Evolutionary conservation across 352 stramenopile species (phyloP).

Genomic region (Phytophthora fragariae): DNA sequence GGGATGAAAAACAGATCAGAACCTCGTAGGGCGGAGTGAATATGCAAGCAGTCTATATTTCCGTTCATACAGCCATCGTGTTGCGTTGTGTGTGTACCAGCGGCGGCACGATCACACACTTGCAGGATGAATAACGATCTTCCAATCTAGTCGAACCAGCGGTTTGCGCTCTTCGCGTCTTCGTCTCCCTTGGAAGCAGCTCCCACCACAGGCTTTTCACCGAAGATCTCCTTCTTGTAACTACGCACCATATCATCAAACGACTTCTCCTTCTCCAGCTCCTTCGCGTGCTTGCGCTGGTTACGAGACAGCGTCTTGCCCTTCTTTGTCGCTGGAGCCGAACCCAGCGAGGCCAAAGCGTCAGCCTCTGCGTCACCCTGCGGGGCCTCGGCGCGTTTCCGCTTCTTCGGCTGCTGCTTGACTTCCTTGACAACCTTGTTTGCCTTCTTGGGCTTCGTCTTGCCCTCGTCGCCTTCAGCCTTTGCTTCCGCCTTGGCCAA

Average conservation of each 20-base stretch:
- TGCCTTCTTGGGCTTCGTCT: slow-evolving; percentile 46
- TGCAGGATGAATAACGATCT: slow-evolving; percentile 4
- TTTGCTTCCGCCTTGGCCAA: slow-evolving; percentile 40
- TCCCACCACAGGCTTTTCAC: slow-evolving; percentile 39
- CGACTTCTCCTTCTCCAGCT: slow-evolving; percentile 65
- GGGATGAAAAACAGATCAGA: slow-evolving; percentile 22
- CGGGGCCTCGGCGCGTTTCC: slow-evolving; percentile 40
- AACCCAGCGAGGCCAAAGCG: slow-evolving; percentile 27
- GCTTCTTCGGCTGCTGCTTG: slow-evolving; percentile 54
- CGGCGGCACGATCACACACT: neutral
- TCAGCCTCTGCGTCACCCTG: slow-evolving; percentile 35
- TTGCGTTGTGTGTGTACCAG: neutral
- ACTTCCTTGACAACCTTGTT: slow-evolving; percentile 42
- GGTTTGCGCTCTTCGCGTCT: slow-evolving; percentile 41
- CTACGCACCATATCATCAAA: slow-evolving; percentile 82
- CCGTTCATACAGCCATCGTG: slow-evolving; percentile 14
- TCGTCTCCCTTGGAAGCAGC: slow-evolving; percentile 22
- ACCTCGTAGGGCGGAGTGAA: slow-evolving; percentile 3
- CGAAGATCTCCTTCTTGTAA: slow-evolving; percentile 90
- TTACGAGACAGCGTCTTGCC: slow-evolving; percentile 66
- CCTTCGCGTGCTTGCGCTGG: slow-evolving; percentile 70
- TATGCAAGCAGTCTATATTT: slow-evolving; percentile 32
- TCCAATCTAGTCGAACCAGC: slow-evolving; percentile 73
- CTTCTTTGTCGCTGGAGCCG: slow-evolving; percentile 35
- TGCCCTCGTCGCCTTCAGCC: slow-evolving; percentile 21